phyloP scores from a whole-genome alignment of 805 yeast genomes.

The Zygoascus tannicola region DNA sequence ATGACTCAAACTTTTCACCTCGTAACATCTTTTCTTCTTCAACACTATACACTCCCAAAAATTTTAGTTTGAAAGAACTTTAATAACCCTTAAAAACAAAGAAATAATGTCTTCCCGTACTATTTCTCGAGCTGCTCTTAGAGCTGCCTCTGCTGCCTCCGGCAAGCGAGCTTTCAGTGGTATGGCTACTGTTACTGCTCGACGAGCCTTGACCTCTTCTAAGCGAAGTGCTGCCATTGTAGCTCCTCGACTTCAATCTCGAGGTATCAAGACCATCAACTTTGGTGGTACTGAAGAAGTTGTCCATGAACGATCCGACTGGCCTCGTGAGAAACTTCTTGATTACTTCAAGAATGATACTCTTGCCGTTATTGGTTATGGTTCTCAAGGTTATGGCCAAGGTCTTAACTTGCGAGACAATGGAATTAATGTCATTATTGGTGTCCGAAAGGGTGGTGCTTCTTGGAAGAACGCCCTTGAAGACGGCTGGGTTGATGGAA shows the following conservation, averaged over 20 bases:
- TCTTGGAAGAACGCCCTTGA: slow-evolving; percentile 99
- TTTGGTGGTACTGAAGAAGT: slow-evolving; percentile 92
- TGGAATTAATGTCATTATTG: slow-evolving; percentile 93
- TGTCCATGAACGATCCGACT: slow-evolving; percentile 98
- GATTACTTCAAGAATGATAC: slow-evolving; percentile 98
- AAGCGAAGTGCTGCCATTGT: slow-evolving; percentile 37
- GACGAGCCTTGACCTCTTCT: slow-evolving; percentile 48
- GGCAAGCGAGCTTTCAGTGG: slow-evolving; percentile 56
- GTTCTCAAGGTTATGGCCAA: slow-evolving; percentile 99
- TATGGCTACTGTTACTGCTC: slow-evolving; percentile 32
- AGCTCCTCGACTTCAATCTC: slow-evolving; percentile 42
- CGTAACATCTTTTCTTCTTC: background rate
- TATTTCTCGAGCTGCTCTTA: slow-evolving; percentile 33
- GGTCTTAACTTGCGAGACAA: slow-evolving; percentile 99
- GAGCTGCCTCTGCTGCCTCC: slow-evolving; percentile 29
- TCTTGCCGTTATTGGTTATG: slow-evolving; percentile 96
- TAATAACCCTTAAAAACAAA: background rate
- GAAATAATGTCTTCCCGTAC: slow-evolving; percentile 17
- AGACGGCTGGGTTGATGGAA: slow-evolving; percentile 99
- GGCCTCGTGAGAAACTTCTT: slow-evolving; percentile 96
- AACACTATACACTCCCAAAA: slow-evolving; percentile 2
- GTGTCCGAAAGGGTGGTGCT: slow-evolving; percentile 98
- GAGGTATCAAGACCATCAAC: slow-evolving; percentile 95
- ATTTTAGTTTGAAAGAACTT: background rate
- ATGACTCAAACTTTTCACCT: slow-evolving; percentile 1